phyloP scores from a whole-genome alignment of 495 filamentous ascomycete species.

The Aspergillus carlsbadensis region DNA sequence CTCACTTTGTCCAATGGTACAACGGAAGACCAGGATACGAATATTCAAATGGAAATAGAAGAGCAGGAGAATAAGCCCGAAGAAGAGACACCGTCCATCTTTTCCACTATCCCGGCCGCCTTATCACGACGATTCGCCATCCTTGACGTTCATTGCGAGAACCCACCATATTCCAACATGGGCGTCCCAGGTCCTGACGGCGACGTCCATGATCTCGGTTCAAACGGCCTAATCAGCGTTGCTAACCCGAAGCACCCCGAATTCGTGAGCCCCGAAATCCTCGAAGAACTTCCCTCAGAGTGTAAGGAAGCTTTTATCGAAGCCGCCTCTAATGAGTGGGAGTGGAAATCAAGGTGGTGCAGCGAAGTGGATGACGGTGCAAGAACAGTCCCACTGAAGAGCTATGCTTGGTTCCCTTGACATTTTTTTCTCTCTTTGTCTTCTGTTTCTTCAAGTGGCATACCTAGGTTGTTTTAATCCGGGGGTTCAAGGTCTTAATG shows the following conservation, averaged over 20 bases:
- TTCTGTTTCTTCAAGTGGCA: too few relatives aligned
- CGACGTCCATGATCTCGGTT: slow-evolving; percentile 55
- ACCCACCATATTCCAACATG: slow-evolving; percentile 55
- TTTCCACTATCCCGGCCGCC: slow-evolving; percentile 61
- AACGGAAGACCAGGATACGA: slow-evolving; percentile 20
- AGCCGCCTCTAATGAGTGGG: slow-evolving; percentile 56
- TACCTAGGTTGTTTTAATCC: not conserved
- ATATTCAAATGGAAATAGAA: slow-evolving; percentile 2
- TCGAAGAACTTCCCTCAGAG: slow-evolving; percentile 67
- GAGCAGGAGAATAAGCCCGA: slow-evolving; percentile 15
- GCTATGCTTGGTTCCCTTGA: slow-evolving; percentile 49
- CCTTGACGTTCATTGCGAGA: slow-evolving; percentile 66
- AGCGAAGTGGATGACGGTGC: slow-evolving; percentile 55
- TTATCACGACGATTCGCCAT: slow-evolving; percentile 74
- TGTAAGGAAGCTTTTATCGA: slow-evolving; percentile 68
- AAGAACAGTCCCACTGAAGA: slow-evolving; percentile 51
- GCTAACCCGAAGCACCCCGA: slow-evolving; percentile 40
- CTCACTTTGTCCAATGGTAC: slow-evolving; percentile 37
- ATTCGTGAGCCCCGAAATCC: slow-evolving; percentile 63
- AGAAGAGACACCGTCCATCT: slow-evolving; percentile 37
- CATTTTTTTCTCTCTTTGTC: slow-evolving; percentile 8
- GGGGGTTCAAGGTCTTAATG: slow-evolving; percentile 8
- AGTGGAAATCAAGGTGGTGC: slow-evolving; percentile 74
- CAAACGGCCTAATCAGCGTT: slow-evolving; percentile 61
- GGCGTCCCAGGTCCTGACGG: slow-evolving; percentile 67